These are phyloP conservation scores for Rhodotorula sphaerocarpa DNA, from an alignment of 768 basidiomycete genomes.

Conservation along the genomic window DNA sequence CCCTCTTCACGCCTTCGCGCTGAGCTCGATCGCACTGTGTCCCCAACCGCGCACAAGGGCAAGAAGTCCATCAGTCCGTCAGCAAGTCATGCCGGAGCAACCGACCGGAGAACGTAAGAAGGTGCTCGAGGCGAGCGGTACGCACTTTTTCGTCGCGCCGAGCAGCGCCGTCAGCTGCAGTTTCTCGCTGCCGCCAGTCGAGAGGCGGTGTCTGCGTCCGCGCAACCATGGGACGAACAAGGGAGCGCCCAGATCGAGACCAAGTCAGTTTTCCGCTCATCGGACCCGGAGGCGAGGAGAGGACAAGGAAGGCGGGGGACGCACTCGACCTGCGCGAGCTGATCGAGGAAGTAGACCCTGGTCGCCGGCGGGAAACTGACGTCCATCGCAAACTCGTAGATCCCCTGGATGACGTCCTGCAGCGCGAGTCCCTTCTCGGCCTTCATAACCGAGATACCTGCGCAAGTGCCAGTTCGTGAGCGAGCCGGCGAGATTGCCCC, in stretches of 20 bases:
- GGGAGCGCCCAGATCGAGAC: too few relatives aligned
- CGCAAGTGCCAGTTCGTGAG: neutral
- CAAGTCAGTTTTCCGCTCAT: neutral
- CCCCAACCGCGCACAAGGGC: too few relatives aligned
- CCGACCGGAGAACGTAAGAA: too few relatives aligned
- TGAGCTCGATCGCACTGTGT: constrained; percentile 19
- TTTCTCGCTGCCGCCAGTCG: constrained; percentile 87
- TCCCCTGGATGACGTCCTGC: constrained; percentile 84
- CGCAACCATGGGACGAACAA: neutral
- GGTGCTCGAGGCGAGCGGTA: constrained; percentile 41
- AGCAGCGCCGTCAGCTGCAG: constrained; percentile 85
- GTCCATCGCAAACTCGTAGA: constrained; percentile 79
- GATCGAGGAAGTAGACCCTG: constrained; percentile 83
- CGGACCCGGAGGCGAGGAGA: neutral
- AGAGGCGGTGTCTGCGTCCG: constrained; percentile 66
- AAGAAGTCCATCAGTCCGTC: too few relatives aligned
- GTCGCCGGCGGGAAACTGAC: constrained; percentile 78
- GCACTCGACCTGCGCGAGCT: constrained; percentile 90
- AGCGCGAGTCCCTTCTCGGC: constrained; percentile 86
- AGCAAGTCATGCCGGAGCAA: too few relatives aligned
- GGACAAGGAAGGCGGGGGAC: constrained; percentile 38
- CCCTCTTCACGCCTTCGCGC: too few relatives aligned
- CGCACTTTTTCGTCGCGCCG: constrained; percentile 85
- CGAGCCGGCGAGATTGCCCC: neutral
- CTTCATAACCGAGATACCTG: constrained; percentile 81